phyloP scores from a whole-genome alignment of 139 green algal species.

The Penium margaritaceum region DNA sequence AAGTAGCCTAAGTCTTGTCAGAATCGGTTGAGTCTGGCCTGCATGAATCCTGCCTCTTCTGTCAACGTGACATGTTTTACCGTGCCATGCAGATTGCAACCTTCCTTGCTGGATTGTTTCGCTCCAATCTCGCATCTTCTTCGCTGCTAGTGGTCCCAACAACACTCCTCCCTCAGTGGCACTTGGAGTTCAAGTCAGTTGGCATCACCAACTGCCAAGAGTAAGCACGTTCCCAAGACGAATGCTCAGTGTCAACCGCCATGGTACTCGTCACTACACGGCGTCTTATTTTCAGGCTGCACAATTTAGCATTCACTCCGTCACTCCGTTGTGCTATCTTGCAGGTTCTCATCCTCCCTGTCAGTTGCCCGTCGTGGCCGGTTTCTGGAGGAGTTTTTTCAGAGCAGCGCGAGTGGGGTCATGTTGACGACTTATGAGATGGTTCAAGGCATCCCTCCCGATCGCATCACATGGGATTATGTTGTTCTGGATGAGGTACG shows the following conservation, averaged over 20 bases:
- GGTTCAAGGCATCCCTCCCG: conserved; percentile 44
- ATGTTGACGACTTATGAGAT: conserved; percentile 90
- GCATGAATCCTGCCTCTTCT: too few relatives aligned
- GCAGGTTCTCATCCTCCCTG: background rate
- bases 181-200: conserved; percentile 17
- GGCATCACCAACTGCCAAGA: conserved; percentile 14
- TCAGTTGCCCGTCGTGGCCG: background rate
- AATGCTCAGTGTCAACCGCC: too few relatives aligned
- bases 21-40: too few relatives aligned
- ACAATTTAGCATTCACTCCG: background rate
- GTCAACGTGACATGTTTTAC: background rate
- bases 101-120: conserved; percentile 38
- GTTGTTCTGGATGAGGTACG: conserved; percentile 77
- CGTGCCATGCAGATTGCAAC: conserved; percentile 23
- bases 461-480: conserved; percentile 66
- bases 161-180: conserved; percentile 31
- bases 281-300: background rate
- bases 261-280: background rate
- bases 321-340: background rate
- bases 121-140: conserved; percentile 1
- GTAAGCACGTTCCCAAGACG: too few relatives aligned
- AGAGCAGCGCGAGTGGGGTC: conserved; percentile 51
- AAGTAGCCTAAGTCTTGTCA: too few relatives aligned
- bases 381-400: background rate
- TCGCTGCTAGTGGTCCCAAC: conserved; percentile 31